Evolutionary conservation across 2,329 filamentous ascomycete genomes (phyloP), one percentile per base, ranked within the genome.

Genomic region (Rhinocladiella mackenziei): DNA sequence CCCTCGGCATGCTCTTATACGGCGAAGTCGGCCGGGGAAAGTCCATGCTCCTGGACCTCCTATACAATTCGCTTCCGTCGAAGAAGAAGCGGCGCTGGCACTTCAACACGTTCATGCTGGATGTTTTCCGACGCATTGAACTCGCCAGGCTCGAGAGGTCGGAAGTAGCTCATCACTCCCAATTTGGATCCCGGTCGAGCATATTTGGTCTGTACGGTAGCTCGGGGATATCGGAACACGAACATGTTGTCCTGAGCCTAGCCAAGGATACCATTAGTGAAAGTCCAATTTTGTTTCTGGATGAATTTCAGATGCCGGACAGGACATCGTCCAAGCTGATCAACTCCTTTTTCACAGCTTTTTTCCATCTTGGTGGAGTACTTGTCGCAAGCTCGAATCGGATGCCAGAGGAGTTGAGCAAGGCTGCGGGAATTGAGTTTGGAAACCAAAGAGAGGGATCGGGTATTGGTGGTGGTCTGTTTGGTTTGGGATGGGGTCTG

Each of bases 71-170:
- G 38, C 66, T 92, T 3, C 86, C 86, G 1, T 88, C 80, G 11
- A 69, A 73, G 32, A 81, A 80, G 58, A 91, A 91, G 68, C 73
- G 76, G 55, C 72, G 85, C 48, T 89, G 83, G 80, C 86, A 91
- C 60, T 92, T 89, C 65, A 88, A 87, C 61, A 88, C 84, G 0
- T 92, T 92, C 57, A 92, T 92, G 84, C 70, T 91, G 6, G 81
- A 89, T 54, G 81, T 79, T 0, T 74, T 89, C 34, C 82, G 84
- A 1, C 80, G 81, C 38, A 70, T 92, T 1, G 86, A 91, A 56
- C 68, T 74, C 9, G 74, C 85, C 32, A 72, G 86, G 3, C 63
- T 64, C 20, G 62, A 56, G 55, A 60, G 67, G 30, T 45, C 45
- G 4, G 43, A 43, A 6, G 15, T 22, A 13, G 2, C 19, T 9